Conservation (phyloP, 1,139 yeast genomes). For the Tardiomyces digboiensis region DNA sequence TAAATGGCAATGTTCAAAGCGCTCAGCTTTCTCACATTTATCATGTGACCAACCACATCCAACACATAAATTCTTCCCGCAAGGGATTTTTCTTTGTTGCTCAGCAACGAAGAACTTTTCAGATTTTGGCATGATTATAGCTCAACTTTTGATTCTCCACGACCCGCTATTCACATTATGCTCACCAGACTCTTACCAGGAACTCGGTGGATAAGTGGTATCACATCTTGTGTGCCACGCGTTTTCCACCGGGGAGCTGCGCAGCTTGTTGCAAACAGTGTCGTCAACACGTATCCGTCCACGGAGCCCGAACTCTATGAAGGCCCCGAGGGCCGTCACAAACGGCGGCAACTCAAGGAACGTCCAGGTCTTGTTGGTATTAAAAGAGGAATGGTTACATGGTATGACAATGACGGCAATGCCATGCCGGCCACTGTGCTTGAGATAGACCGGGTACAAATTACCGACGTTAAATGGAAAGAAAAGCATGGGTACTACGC, state of each 20-base stretch:
- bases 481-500: slow-evolving; percentile 73
- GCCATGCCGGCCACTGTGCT: slow-evolving; percentile 61
- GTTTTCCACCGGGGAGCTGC: slow-evolving; percentile 12
- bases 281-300: slow-evolving; percentile 20
- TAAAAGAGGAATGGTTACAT: slow-evolving; percentile 87
- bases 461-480: slow-evolving; percentile 57
- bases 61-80: too few species aligned
- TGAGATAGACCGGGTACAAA: slow-evolving; percentile 85
- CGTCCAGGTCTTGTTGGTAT: slow-evolving; percentile 82
- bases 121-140: background rate
- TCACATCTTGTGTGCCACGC: background rate
- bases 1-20: too few species aligned
- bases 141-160: background rate
- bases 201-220: background rate
- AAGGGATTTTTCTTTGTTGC: background rate
- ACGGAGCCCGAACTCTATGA: slow-evolving; percentile 25
- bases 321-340: slow-evolving; percentile 28
- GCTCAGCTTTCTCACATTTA: too few species aligned
- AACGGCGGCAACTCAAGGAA: slow-evolving; percentile 40
- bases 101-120: background rate
- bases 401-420: slow-evolving; percentile 51
- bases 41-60: background rate
- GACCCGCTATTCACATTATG: background rate
- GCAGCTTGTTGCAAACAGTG: slow-evolving; percentile 25
- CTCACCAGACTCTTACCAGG: background rate